Evolutionary conservation across 1,284 basidiomycete species (phyloP), one percentile per base, ranked within the genome.

Genomic region (Schizopora paradoxa): DNA sequence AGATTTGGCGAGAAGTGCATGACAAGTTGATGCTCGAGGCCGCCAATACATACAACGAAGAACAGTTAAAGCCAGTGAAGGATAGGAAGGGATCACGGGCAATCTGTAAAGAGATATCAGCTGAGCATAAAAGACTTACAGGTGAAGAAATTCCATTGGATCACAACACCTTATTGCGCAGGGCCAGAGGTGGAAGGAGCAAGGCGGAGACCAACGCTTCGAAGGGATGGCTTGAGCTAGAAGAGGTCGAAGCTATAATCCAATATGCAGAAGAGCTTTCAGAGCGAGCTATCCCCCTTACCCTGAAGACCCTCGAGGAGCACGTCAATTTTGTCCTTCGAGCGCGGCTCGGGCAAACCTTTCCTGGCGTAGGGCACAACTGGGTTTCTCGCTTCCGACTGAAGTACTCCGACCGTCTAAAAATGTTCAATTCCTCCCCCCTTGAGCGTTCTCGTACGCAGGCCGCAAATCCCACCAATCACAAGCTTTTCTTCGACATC

Each of bases 301-400:
- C 29, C 42, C 61, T 64, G 25, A 34, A 41, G 7, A 41, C 55
- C 4, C 52, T 69, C 1, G 61, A 61, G 48, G 60, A 66, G 35
- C 46, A 53, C 49, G 64, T 61, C n/a, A 59, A 69, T 45, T 45
- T 53, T 2, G 61, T 69, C 19, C 47, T 55, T 5, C 33, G 43
- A 6, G 61, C 55, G 5, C 45, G 56, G 5, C 51, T 59, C 19
- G 65, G 62, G 4, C 26, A 43, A 4, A n/a, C n/a, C n/a, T 71
- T 69, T 50, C 62, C 62, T 5, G 61, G 64, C 26, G 60, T 72
- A 13, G 67, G 68, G 1, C 52, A 58, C 35, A 54, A 66, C 23
- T 73, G 68, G 67, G 61, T 61, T 3, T 34, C 55, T 8, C 56
- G 59, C 5, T 70, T 72, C 49, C 27, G 66, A 0, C 48, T 56